Percentiles rank a stretch among this genome's conserved stretches.
phyloP scores from a whole-genome alignment of 371 early-diverging fungal species.

The Capniomyces stellatus region DNA sequence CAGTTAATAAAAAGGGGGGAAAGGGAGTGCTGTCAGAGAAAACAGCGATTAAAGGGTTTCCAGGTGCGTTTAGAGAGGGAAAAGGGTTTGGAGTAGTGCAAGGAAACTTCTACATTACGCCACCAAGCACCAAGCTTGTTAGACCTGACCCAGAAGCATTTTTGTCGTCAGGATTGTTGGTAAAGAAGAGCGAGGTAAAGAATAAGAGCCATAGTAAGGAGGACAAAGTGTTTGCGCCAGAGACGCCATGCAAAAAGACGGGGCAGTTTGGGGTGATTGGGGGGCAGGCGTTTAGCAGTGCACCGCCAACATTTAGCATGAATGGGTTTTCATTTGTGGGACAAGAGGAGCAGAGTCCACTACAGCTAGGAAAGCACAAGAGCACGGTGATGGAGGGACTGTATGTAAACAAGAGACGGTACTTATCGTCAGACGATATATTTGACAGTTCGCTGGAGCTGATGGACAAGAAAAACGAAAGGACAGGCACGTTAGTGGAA shows the following conservation, averaged over 20 bases:
- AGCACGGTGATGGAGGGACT: constrained; percentile 18
- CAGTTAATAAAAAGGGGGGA: neutral
- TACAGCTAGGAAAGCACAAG: constrained; percentile 24
- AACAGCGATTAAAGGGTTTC: neutral
- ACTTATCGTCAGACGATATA: constrained; percentile 10
- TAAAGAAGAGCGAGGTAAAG: constrained; percentile 16
- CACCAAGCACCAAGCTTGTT: constrained; percentile 26
- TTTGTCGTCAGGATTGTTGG: constrained; percentile 21
- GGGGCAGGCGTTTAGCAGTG: neutral
- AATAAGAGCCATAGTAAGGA: constrained; percentile 4
- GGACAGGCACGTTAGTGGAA: neutral
- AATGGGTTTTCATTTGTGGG: neutral
- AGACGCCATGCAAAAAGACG: constrained; percentile 21
- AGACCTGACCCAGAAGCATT: constrained; percentile 25
- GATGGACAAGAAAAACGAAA: constrained; percentile 4
- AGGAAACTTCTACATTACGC: constrained; percentile 9
- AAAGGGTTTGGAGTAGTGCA: neutral
- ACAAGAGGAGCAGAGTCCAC: constrained; percentile 4
- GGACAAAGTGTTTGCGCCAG: constrained; percentile 14
- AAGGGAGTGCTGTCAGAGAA: neutral
- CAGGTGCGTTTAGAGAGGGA: neutral
- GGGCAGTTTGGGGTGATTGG: constrained; percentile 3
- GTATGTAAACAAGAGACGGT: constrained; percentile 19
- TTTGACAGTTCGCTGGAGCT: constrained; percentile 3
- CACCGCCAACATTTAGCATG: constrained; percentile 3